These are phyloP conservation scores for Linnemannia elongata DNA, from an alignment of 192 early-diverging fungal species.

Conservation along the genomic window DNA sequence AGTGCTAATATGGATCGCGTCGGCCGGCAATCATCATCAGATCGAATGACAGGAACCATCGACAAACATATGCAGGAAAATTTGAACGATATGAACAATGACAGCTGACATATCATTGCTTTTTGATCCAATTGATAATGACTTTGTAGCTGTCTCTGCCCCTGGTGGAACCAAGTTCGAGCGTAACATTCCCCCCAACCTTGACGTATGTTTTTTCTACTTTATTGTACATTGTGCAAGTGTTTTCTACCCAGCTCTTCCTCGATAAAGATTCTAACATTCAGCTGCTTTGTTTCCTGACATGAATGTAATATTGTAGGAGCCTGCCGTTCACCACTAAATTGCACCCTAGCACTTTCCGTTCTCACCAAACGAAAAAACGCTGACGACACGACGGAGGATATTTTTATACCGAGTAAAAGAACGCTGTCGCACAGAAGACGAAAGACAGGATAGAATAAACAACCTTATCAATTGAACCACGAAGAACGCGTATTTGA, in stretches of 20 bases:
- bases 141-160: constrained; percentile 71
- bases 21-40: not conserved
- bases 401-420: constrained; percentile 9
- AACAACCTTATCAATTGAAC: not conserved
- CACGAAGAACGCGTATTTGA: not conserved
- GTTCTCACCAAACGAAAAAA: not conserved
- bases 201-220: constrained; percentile 59
- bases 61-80: not conserved
- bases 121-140: not conserved
- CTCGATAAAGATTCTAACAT: not conserved
- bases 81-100: not conserved
- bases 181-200: constrained; percentile 77
- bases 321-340: constrained; percentile 34
- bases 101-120: constrained; percentile 9
- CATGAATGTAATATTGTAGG: constrained; percentile 7
- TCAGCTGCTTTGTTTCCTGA: not conserved
- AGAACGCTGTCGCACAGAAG: not conserved
- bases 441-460: not conserved
- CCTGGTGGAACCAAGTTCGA: constrained; percentile 87
- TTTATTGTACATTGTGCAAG: not conserved
- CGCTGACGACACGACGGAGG: not conserved
- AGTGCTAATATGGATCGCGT: not conserved
- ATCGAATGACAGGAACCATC: not conserved
- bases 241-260: not conserved
- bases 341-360: not conserved